Evolutionary conservation across 1,284 basidiomycete genomes (phyloP).

Genomic region (Trametes sp.): DNA sequence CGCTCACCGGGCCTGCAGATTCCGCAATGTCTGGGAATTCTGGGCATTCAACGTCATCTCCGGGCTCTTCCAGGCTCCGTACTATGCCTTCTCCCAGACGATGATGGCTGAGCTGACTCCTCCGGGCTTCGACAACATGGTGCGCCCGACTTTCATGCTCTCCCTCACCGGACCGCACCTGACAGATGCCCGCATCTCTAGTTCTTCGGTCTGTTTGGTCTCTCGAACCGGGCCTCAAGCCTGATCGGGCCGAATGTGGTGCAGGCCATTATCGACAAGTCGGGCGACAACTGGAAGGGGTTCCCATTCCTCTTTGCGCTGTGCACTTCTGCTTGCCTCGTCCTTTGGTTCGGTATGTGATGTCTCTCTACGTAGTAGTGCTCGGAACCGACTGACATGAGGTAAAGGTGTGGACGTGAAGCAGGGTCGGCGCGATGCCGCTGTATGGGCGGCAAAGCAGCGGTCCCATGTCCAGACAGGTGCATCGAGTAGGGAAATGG

Average conservation of each 20-base stretch:
- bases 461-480: slow-evolving; percentile 7
- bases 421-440: slow-evolving; percentile 71
- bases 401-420: slow-evolving; percentile 63
- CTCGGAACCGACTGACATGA: not conserved
- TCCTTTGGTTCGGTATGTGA: slow-evolving; percentile 69
- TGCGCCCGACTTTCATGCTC: slow-evolving; percentile 32
- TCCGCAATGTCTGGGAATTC: slow-evolving; percentile 87
- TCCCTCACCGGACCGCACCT: too few relatives aligned
- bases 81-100: slow-evolving; percentile 85
- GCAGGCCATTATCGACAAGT: slow-evolving; percentile 77
- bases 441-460: slow-evolving; percentile 60
- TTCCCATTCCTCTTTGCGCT: slow-evolving; percentile 86
- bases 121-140: slow-evolving; percentile 85
- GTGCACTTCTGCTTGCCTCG: slow-evolving; percentile 65
- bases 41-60: slow-evolving; percentile 85
- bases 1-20: slow-evolving; percentile 47
- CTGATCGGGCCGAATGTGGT: slow-evolving; percentile 84
- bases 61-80: slow-evolving; percentile 87
- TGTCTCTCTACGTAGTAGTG: not conserved
- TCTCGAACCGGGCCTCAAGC: slow-evolving; percentile 82
- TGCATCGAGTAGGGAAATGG: not conserved
- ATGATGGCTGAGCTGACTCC: slow-evolving; percentile 89
- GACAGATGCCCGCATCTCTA: slow-evolving; percentile 34
- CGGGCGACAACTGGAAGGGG: slow-evolving; percentile 80
- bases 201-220: slow-evolving; percentile 85